Percentiles rank a stretch among this genome's conserved stretches.
Evolutionary conservation across 768 basidiomycete species (phyloP).

Genomic region (Lactarius sp.): DNA sequence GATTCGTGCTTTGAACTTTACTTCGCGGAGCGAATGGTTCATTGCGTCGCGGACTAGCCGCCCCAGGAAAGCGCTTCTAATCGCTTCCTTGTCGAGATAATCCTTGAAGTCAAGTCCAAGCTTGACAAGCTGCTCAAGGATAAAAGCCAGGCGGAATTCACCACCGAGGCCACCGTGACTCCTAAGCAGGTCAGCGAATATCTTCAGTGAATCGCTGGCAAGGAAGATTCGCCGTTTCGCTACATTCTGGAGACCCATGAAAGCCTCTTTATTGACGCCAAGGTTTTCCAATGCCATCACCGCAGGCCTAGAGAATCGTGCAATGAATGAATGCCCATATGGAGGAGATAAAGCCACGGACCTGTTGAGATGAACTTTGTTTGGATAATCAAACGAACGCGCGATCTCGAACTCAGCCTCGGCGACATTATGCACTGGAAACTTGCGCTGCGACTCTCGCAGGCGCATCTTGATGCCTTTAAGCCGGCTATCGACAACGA

Average conservation of each 20-base stretch:
- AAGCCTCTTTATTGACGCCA: slow-evolving; percentile 52
- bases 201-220: slow-evolving; percentile 51
- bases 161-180: slow-evolving; percentile 40
- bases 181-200: slow-evolving; percentile 47
- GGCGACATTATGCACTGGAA: slow-evolving; percentile 45
- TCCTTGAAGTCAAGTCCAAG: slow-evolving; percentile 47
- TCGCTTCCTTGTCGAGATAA: slow-evolving; percentile 31
- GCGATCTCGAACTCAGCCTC: slow-evolving; percentile 69
- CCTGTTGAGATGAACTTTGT: slow-evolving; percentile 69
- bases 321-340: neutral
- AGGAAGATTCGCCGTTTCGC: slow-evolving; percentile 53
- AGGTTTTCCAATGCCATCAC: slow-evolving; percentile 78
- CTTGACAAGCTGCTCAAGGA: slow-evolving; percentile 46
- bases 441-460: slow-evolving; percentile 72
- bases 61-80: slow-evolving; percentile 53
- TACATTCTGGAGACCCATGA: slow-evolving; percentile 55
- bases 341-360: slow-evolving; percentile 28
- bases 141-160: slow-evolving; percentile 44
- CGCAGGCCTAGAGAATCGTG: slow-evolving; percentile 45
- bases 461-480: slow-evolving; percentile 63
- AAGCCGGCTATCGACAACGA: slow-evolving; percentile 54
- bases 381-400: slow-evolving; percentile 53
- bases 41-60: slow-evolving; percentile 56
- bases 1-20: slow-evolving; percentile 73
- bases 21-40: slow-evolving; percentile 59